Evolutionary conservation across 2,329 filamentous ascomycete genomes (phyloP), one percentile per base, ranked within the genome.

Genomic region (Zymoseptoria ardabiliae): DNA sequence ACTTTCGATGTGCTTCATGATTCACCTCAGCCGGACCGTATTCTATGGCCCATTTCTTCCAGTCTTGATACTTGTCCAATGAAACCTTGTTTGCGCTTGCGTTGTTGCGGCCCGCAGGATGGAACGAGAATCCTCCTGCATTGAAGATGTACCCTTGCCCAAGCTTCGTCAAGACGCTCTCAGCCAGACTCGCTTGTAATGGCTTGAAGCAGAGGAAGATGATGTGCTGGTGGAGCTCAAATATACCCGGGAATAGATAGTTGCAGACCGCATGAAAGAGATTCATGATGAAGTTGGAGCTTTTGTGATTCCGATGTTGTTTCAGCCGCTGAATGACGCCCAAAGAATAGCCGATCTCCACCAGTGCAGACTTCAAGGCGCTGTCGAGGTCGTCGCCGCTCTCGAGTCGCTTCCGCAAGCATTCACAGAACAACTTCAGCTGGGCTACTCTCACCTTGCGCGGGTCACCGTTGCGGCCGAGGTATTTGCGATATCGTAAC

Each of bases 1-100:
- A n/a, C n/a, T n/a, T n/a, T n/a, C n/a, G n/a, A n/a, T n/a, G n/a
- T n/a, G n/a, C n/a, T n/a, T n/a, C 25, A 28, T 28, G 25, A 28
- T 28, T 28, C 25, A 5, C 25, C 5, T 5, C 25, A 28, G 25
- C 25, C 5, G 25, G 25, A 4, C 25, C 25, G 25, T 28, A 5
- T 81, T 17, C 17, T 4, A 50, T 50, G 17, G 48, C 48, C 48
- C 48, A 50, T 5, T 6, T 50, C 48, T 21, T 4, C 48, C 48
- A 50, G 13, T n/a, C 20, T 4, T 50, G 5, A 13, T 50, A 50
- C 48, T 5, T 6, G 20, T 50, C 48, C 17, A 6, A n/a, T n/a
- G 48, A 50, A 13, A 50, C 17, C 20, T 21, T n/a, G 48, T 5
- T 50, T 6, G 48, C 48, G 6, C 17, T 50, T 17, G 48, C 4